Base-by-base conservation (phyloP, 495 filamentous ascomycete species). In the Aspergillus haitiensis region DNA sequence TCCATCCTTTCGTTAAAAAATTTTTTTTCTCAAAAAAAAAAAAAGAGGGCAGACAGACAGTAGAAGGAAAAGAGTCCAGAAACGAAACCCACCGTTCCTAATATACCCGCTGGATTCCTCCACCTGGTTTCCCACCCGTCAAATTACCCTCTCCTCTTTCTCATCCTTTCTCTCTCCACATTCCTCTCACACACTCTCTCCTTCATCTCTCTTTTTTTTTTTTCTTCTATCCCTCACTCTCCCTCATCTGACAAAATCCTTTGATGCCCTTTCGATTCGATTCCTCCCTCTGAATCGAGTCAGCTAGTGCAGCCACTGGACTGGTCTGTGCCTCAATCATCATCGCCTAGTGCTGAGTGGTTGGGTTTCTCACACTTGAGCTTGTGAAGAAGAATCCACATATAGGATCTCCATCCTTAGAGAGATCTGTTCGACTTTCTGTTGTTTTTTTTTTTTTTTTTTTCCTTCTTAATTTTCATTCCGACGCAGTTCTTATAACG, bases 231-330 rank as follows among this genome's bases (percentile, higher is more conserved):
- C 44, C 51, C 11, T 51, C 48, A 32, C 50, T 42, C 40, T 33
- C 37, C 47, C 56, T 60, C 53, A 39, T 47, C 49, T 35, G 15
- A 51, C 44, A 58, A 47, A 60, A 42, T 62, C 64, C 58, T 61
- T 63, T 60, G 64, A 66, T 66, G 61, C 64, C 58, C 59, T 63
- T 64, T 62, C 58, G 69, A 61, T 67, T 69, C 67, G 65, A 68
- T 61, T 59, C 48, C 56, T 49, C 40, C 35, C 49, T 39, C 51
- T 58, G 59, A 65, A 61, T 60, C 62, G 65, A 65, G 56, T 67
- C 64, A 58, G 54, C 62, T 64, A 62, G 77, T 77, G 73, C 77
- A 76, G 77, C 77, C 77, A 79, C 77, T 79, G 77, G 77, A 71
- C 75, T 79, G 77, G 77, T 75, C 73, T 79, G 77, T 76, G 70